Evolutionary conservation across 352 stramenopile genomes (phyloP), one percentile per base, ranked within the genome.

Genomic region (Globisporangium echinulatum): DNA sequence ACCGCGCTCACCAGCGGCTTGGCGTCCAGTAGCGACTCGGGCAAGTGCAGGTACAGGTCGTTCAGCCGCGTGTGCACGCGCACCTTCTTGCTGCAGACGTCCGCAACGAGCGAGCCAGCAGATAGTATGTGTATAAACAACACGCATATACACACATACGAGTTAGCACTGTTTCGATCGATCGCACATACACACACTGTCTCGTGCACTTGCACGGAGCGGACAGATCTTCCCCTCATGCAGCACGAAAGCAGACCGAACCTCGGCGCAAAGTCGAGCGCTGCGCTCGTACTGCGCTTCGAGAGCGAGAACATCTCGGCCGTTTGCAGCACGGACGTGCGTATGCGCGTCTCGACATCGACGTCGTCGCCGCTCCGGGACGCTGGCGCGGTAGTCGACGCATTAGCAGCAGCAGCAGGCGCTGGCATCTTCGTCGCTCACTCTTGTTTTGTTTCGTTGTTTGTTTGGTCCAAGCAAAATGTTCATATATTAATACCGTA

Each of bases 291-390:
- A 55, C 49, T 79, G 54, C 75, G 79, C 62, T 92, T 92, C 5
- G 75, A 78, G 33, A 90, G 71, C 63, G 79, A 73, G 52, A 92
- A 92, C 46, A 90, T 68, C 64, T 89, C 82, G 25, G 79, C 74
- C 1, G 79, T 85, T 17, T 72, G 79, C 15, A 90, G 64, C 50
- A 90, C 82, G 0, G 82, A 92, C 39, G 74, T 50, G 59, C 84
- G 68, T 40, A 91, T 83, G 64, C 82, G 64, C 57, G 71, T 53
- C 55, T 76, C 59, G 50, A 72, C 64, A n/a, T 49, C n/a, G 15
- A 14, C 46, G 46, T 2, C 4, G 15, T 50, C 15, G 3, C 3
- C 40, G 40, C 40, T 13, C 25, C 25, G 25, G 25, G 25, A 33
- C 25, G 25, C 25, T 33, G 25, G 25, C 25, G 2, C 25, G 25